These are phyloP conservation scores for Begonia peltatifolia DNA, from an alignment of 306 rosid species.

Conservation along the genomic window DNA sequence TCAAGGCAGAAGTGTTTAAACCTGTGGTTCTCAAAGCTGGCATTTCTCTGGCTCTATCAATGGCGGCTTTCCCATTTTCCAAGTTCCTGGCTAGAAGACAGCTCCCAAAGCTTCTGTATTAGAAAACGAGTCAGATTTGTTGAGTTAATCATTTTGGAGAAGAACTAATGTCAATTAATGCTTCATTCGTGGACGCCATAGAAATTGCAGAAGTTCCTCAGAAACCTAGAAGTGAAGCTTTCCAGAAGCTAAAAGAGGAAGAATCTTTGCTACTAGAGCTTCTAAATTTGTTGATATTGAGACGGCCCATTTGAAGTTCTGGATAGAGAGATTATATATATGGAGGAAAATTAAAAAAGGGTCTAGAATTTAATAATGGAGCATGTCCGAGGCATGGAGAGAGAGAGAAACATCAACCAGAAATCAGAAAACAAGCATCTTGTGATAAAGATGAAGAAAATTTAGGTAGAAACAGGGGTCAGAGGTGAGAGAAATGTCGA, in stretches of 20 bases:
- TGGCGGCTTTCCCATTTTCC: slow-evolving; percentile 47
- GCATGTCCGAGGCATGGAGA: slow-evolving; percentile 21
- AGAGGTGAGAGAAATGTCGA: too few species aligned
- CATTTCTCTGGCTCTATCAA: slow-evolving; percentile 46
- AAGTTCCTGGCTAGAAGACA: slow-evolving; percentile 31
- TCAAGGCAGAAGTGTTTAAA: slow-evolving; percentile 24
- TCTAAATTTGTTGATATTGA: slow-evolving; percentile 25
- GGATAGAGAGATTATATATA: slow-evolving; percentile 30
- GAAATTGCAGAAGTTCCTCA: slow-evolving; percentile 6
- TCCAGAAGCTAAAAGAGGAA: slow-evolving; percentile 43
- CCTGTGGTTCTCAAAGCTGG: slow-evolving; percentile 49
- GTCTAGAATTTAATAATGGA: too few species aligned
- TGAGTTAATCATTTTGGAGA: slow-evolving; percentile 8
- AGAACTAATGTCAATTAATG: slow-evolving; percentile 1
- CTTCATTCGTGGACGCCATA: slow-evolving; percentile 3
- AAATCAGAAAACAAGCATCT: slow-evolving; percentile 38
- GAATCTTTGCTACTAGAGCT: slow-evolving; percentile 33
- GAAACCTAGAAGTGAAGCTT: slow-evolving; percentile 16
- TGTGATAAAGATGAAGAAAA: slow-evolving; percentile 26
- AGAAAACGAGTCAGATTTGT: slow-evolving; percentile 10
- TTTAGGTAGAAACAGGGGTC: slow-evolving; percentile 26
- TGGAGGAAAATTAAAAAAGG: slow-evolving; percentile 16
- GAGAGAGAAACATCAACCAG: slow-evolving; percentile 27
- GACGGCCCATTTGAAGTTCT: slow-evolving; percentile 30
- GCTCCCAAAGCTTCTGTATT: slow-evolving; percentile 11